Evolutionary conservation across 2,329 filamentous ascomycete genomes (phyloP), one percentile per base, ranked within the genome.

Genomic region (Exophiala xenobiotica): DNA sequence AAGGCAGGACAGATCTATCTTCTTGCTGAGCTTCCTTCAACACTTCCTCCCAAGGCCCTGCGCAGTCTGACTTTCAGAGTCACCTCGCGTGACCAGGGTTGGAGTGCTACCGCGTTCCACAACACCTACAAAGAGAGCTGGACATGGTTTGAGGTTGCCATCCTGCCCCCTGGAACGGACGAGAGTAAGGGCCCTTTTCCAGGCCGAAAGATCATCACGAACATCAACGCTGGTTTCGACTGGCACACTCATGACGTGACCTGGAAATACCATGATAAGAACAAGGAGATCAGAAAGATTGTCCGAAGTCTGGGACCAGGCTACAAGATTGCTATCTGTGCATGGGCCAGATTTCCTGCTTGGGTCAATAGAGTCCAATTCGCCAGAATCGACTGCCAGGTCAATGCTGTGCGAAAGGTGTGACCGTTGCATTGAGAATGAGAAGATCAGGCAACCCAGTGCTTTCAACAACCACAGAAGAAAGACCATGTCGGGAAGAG

Each of bases 71-170:
- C 46, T n/a, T 53, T 53, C 27, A 44, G 14, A n/a, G 41, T 44
- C 39, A 53, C 39, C 19, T 53, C 51, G 23, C 37, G 45, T 42
- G 54, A 56, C 23, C 50, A 51, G 33, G 53, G 54, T 16, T 52
- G 40, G 46, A 53, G 41, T 27, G 43, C 26, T 29, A 50, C 49
- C 18, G 33, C 27, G 18, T 44, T 46, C 19, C 47, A 47, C 22
- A 51, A 43, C 8, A 58, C 55, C 9, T 54, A 55, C 38, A 20
- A 27, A 9, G 40, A 53, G n/a, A 51, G 47, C 39, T 47, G 39
- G 35, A 58, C 55, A 8, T 58, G 55, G 55, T 58, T 58, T 24
- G 55, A 58, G 29, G 55, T 54, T 4, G 50, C 40, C 22, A 35
- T 57, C 19, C 11, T 31, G 18, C 48, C 54, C 8, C 20, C 49